Evolutionary conservation across 1,139 yeast genomes (phyloP), one percentile per base, ranked within the genome.

Genomic region (Scheffersomyces lignicola): DNA sequence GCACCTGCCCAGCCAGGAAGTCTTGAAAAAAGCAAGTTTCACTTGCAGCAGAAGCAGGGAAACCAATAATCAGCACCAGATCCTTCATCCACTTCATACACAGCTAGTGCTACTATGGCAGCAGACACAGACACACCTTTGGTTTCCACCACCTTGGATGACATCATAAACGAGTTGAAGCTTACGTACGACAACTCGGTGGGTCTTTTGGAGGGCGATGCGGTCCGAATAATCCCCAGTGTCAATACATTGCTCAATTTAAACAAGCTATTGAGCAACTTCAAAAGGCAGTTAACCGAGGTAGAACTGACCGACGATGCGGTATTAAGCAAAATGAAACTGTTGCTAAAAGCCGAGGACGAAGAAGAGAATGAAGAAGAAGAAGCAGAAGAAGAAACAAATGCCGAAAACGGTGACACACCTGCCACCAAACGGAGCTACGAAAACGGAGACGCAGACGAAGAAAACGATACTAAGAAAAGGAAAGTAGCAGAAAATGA

Each of bases 141-240:
- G 8, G 72, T 73, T 10, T 60, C 75, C 4, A 59, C 66, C 2
- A 56, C 80, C 2, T 56, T 82, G 35, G 72, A 72, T 33, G 75
- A 74, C 40, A 73, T 83, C 15, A 62, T 82, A 34, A 62, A 63
- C 34, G 78, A 76, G 45, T 58, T 81, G 28, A 66, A 70, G 35
- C 58, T 82, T 40, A 63, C 74, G 1, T 82, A 78, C 49, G 86
- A 81, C 48, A 63, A 75, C 6, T 75, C 78, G 24, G 64, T 73
- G 11, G 88, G 89, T 1, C 54, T 76, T 34, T 58, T 83, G 22
- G 81, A 73, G 43, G 89, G 90, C 0, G 80, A 77, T 18, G 55
- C 71, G 13, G 64, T 76, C 1, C 60, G 74, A 22, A 60, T 61
- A 17, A 55, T 73, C 1, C 84, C 87, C 3, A 62, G 57, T 29